Conservation (phyloP, 306 rosid genomes). For the Acacia acuminata region DNA sequence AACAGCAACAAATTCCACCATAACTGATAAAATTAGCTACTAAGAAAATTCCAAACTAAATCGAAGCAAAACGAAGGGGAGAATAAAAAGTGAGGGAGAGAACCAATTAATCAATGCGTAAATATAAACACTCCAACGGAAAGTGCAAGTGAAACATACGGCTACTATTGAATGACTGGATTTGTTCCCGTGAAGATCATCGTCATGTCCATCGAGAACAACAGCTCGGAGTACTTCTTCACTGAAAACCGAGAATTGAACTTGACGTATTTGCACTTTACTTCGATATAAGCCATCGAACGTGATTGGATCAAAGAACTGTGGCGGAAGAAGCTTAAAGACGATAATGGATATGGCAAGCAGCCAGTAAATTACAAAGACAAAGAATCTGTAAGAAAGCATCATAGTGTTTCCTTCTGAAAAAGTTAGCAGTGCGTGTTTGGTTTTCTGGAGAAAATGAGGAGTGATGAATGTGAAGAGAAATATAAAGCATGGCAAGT, state of each 20-base stretch:
- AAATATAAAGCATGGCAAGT: not conserved
- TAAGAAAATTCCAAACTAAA: not conserved
- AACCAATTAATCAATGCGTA: not conserved
- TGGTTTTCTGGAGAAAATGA: constrained; percentile 11
- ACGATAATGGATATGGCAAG: constrained; percentile 14
- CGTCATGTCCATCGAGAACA: not conserved
- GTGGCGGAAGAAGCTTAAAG: constrained; percentile 17
- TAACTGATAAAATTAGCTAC: not conserved
- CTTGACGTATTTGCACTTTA: constrained; percentile 1
- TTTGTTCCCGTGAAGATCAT: not conserved
- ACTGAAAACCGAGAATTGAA: constrained; percentile 2
- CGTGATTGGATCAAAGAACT: not conserved
- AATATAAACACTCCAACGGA: not conserved
- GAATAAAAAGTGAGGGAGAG: not conserved
- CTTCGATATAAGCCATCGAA: not conserved
- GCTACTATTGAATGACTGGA: not conserved
- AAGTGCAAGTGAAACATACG: constrained; percentile 9
- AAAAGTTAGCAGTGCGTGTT: not conserved
- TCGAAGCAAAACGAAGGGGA: not conserved
- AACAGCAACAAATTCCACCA: not conserved
- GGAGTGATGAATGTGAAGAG: not conserved
- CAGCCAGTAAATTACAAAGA: constrained; percentile 17
- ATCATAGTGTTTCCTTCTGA: constrained; percentile 9
- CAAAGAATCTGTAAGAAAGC: not conserved
- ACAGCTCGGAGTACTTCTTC: constrained; percentile 15